A percentile compares a stretch with the other conserved stretches of the same genome.
Conservation (phyloP, 345 rosid genomes). For the Alliaria petiolata region DNA sequence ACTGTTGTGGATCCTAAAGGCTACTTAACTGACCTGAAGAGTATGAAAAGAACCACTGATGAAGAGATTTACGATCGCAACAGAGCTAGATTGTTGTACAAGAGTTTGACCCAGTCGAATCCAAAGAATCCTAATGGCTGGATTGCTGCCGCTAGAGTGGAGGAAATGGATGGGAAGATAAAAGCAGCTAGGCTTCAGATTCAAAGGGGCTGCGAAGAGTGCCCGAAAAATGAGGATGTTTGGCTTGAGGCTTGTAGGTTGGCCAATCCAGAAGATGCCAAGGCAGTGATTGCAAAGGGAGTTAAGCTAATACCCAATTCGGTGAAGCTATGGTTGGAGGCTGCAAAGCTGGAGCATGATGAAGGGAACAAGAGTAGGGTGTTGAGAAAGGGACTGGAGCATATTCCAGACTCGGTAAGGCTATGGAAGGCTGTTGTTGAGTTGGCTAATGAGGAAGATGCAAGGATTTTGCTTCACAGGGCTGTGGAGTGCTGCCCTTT, state of each 20-base stretch:
- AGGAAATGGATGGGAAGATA: slow-evolving; percentile 95
- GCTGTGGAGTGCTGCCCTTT: slow-evolving; percentile 96
- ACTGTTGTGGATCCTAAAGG: slow-evolving; percentile 97
- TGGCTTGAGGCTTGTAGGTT: slow-evolving; percentile 95
- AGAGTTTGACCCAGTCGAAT: slow-evolving; percentile 83
- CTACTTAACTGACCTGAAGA: slow-evolving; percentile 83
- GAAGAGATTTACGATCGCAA: slow-evolving; percentile 91
- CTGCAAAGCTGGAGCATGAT: slow-evolving; percentile 80
- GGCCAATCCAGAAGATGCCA: slow-evolving; percentile 83
- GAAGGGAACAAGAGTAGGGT: slow-evolving; percentile 73
- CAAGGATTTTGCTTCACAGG: slow-evolving; percentile 68
- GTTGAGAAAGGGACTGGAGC: slow-evolving; percentile 76
- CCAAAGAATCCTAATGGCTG: slow-evolving; percentile 93
- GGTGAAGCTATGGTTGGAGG: slow-evolving; percentile 82
- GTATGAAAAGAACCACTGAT: slow-evolving; percentile 95
- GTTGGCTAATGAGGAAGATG: slow-evolving; percentile 73
- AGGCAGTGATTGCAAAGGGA: slow-evolving; percentile 83
- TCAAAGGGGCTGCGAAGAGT: slow-evolving; percentile 87
- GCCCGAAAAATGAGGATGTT: slow-evolving; percentile 85
- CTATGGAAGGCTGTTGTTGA: slow-evolving; percentile 91
- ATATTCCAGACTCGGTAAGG: slow-evolving; percentile 85
- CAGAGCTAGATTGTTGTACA: slow-evolving; percentile 83
- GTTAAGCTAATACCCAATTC: slow-evolving; percentile 84
- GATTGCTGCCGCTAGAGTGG: slow-evolving; percentile 96
- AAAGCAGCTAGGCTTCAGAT: slow-evolving; percentile 76